Evolutionary conservation across 495 filamentous ascomycete species (phyloP), one percentile per base, ranked within the genome.

Genomic region (Tricharina praecox): DNA sequence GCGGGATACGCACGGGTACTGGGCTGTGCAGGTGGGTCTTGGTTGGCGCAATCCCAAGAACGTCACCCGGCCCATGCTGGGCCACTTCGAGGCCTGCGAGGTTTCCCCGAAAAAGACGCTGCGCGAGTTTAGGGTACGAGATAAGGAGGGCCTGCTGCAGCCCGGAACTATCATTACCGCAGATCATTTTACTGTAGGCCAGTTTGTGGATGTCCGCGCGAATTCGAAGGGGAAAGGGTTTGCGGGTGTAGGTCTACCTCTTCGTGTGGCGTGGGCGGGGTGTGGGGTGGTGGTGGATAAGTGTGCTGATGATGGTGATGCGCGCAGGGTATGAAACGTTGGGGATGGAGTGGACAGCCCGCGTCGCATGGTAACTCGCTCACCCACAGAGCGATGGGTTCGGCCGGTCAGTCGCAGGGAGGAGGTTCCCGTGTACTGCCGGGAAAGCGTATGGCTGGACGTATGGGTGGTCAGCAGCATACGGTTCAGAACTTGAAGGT

Each of bases 391-490:
- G 77, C 81, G 2, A 80, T 94, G 69, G 90, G 90, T 69, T 86
- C 82, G 3, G 68, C 75, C 10, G 90, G 90, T 53, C 82, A 78
- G 30, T 78, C 78, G 56, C 90, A 97, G 64, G 90, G 90, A 53
- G 77, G 82, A 62, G 90, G 90, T 63, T 90, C 83, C 35, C 71
- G 90, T 55, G 90, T 97, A 34, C 74, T 80, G 49, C 90, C 90
- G 0, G 90, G 90, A 42, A 97, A 97, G 77, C 84, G 82, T 65
- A 97, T 97, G 90, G 76, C 90, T 18, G 90, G 90, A 48, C 74
- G 83, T 36, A 95, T 97, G 90, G 90, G 90, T 20, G 78, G 78
- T 48, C 70, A 87, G 63, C 74, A 75, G 53, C 80, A 84, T 35
- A 97, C 90, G 30, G 68, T 84, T 15, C 86, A 95, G 70, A 92